Base-by-base conservation (phyloP, 805 yeast species). In the Candida sakaeoensis region DNA sequence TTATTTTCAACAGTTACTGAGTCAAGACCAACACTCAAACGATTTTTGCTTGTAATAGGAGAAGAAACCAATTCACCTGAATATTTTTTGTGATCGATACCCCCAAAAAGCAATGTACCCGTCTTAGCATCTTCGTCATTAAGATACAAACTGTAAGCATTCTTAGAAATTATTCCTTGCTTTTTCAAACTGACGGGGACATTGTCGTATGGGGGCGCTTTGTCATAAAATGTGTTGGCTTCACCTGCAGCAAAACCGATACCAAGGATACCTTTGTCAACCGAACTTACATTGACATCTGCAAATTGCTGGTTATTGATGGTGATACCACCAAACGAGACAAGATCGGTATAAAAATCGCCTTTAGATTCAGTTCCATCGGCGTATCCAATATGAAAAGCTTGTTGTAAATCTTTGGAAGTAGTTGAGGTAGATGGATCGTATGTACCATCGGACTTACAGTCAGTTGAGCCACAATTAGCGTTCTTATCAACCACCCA, bases 61-160 rank as follows among this genome's bases (percentile, higher is more conserved):
- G 56, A 49, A 14, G 43, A 38, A 5, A 41, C 43, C 23, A 60
- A 46, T 2, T 47, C 36, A 9, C 59, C 66, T 8, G 35, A 22
- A 44, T 54, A 61, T 44, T 59, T 59, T 29, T 51, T 51, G 15
- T 51, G 39, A 45, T 61, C 65, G 33, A 62, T 50, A 24, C 61
- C 69, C 5, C 69, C 69, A 48, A 63, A 63, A 21, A 61, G 39
- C 17, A 63, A 46, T 16, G 42, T 38, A 15, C 69, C 69, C 28
- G 39, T 8, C 14, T 38, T 14, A 15, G 50, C 58, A 26, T 47
- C 50, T 3, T 43, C 37, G 1, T 49, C 33, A 36, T 54, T 48
- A 53, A 68, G 59, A 49, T 57, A 66, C 40, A 68, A 56, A n/a
- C 70, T 63, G 50, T 67, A 68, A 22, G 65, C 63, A 31, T 47